Evolutionary conservation across 2,329 filamentous ascomycete genomes (phyloP).

Genomic region (Alternaria consortialis): DNA sequence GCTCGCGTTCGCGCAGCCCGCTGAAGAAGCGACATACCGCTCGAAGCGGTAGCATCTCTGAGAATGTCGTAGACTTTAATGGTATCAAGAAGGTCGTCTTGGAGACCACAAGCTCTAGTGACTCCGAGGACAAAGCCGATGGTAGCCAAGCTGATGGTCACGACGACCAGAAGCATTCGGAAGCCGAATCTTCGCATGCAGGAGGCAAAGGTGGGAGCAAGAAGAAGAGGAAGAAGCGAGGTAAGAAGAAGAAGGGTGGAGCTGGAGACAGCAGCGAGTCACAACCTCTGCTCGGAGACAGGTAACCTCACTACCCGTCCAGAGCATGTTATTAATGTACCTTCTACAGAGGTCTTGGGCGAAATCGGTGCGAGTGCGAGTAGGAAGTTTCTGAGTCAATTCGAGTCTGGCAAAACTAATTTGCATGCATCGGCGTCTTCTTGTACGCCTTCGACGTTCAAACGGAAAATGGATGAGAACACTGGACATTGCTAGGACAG

Average conservation of each 20-base stretch:
- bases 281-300: conserved; percentile 42
- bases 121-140: conserved; percentile 43
- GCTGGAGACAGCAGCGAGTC: conserved; percentile 39
- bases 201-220: conserved; percentile 37
- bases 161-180: conserved; percentile 32
- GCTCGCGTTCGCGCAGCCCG: conserved; percentile 35
- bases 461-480: conserved; percentile 2
- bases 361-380: conserved; percentile 7
- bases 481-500: conserved; percentile 7
- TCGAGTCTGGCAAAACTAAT: conserved; percentile 5
- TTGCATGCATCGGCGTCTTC: conserved; percentile 2
- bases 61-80: conserved; percentile 77
- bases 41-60: conserved; percentile 79
- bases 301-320: not conserved
- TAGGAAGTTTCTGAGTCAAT: not conserved
- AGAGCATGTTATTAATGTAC: conserved; percentile 4
- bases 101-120: conserved; percentile 69
- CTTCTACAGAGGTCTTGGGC: conserved; percentile 11
- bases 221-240: conserved; percentile 50
- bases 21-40: conserved; percentile 60
- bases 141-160: conserved; percentile 31
- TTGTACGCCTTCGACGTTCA: not conserved
- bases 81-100: conserved; percentile 80
- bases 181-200: conserved; percentile 31
- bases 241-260: conserved; percentile 50